Conservation (phyloP, 2,329 filamentous ascomycete genomes). For the Claviceps fusiformis region DNA sequence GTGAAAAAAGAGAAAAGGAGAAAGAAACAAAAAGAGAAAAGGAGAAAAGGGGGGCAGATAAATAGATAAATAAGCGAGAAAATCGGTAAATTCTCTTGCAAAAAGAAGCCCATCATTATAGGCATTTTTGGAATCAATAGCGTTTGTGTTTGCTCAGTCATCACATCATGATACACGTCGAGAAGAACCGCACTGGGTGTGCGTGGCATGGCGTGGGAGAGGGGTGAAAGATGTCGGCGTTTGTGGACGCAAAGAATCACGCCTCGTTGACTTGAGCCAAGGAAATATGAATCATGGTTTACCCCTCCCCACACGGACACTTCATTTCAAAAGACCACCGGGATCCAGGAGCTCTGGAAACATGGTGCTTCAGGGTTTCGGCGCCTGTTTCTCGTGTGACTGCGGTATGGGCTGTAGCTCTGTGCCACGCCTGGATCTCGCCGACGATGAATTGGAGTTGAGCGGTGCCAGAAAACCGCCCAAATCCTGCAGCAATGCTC, state of each 20-base stretch:
- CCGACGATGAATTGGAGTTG: slow-evolving; percentile 17
- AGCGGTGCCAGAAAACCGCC: slow-evolving; percentile 37
- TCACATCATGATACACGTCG: no score
- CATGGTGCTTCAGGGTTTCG: slow-evolving; percentile 17
- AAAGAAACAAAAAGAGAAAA: neutral
- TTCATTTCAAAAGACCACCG: slow-evolving; percentile 26
- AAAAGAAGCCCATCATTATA: no score
- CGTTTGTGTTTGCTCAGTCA: no score
- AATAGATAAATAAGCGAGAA: no score
- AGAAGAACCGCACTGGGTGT: no score
- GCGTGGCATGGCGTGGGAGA: no score
- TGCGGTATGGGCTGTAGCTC: slow-evolving; percentile 35
- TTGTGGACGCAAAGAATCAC: neutral
- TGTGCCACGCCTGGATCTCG: slow-evolving; percentile 22
- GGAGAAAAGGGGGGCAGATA: neutral
- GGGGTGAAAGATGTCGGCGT: no score
- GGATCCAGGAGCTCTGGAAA: slow-evolving; percentile 24
- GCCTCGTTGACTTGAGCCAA: neutral
- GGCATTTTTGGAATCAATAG: no score
- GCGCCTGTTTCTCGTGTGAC: slow-evolving; percentile 21
- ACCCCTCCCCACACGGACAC: neutral
- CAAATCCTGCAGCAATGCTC: slow-evolving; percentile 44
- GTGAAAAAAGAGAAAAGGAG: neutral
- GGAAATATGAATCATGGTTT: no score
- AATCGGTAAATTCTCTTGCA: no score